Evolutionary conservation across 1,284 basidiomycete species (phyloP).

Genomic region (Ustilago vetiveriae): DNA sequence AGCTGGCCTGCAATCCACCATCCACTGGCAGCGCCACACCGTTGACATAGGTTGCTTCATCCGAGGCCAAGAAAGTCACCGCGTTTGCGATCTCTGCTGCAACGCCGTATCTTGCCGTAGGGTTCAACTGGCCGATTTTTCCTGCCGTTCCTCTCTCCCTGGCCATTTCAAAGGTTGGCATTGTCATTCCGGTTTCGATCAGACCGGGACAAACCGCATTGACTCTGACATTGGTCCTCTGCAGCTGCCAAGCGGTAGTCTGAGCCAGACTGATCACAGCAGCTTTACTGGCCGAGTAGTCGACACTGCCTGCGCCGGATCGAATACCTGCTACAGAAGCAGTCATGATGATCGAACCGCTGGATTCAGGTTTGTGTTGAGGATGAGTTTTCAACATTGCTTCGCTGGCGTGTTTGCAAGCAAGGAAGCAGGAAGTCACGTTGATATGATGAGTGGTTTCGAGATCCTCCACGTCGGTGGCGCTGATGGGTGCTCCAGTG

Average conservation of each 20-base stretch:
- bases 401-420: slow-evolving; percentile 82
- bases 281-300: slow-evolving; percentile 73
- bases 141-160: slow-evolving; percentile 76
- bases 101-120: slow-evolving; percentile 75
- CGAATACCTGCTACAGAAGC: slow-evolving; percentile 90
- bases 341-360: slow-evolving; percentile 88
- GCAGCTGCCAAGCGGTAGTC: slow-evolving; percentile 81
- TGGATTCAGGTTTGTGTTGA: slow-evolving; percentile 72
- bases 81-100: slow-evolving; percentile 76
- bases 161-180: slow-evolving; percentile 78
- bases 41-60: slow-evolving; percentile 86
- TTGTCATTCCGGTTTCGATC: slow-evolving; percentile 89
- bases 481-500: slow-evolving; percentile 70
- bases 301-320: slow-evolving; percentile 83
- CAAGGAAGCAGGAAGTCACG: slow-evolving; percentile 87
- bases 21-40: slow-evolving; percentile 87
- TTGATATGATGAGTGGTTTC: slow-evolving; percentile 83
- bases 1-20: slow-evolving; percentile 80
- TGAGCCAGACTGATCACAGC: slow-evolving; percentile 80
- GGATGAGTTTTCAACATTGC: slow-evolving; percentile 78
- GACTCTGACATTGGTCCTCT: slow-evolving; percentile 82
- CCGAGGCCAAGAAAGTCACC: slow-evolving; percentile 85
- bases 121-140: slow-evolving; percentile 87
- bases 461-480: slow-evolving; percentile 76
- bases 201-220: slow-evolving; percentile 91